phyloP scores from a whole-genome alignment of 2,329 filamentous ascomycete species.

The Cladosporium sp. region DNA sequence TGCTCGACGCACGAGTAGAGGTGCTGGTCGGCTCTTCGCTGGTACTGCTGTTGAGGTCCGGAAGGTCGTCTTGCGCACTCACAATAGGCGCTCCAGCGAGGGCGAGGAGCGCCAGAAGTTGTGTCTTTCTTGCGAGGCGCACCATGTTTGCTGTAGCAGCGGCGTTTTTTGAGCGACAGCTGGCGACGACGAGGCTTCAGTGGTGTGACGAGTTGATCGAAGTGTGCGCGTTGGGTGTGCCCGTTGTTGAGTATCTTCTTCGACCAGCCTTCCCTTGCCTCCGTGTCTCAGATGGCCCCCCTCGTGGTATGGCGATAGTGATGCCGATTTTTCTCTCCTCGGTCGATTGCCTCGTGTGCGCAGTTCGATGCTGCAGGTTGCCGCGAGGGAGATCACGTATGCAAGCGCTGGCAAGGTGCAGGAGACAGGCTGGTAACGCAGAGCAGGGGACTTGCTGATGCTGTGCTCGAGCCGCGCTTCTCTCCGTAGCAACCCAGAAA shows the following conservation, averaged over 20 bases:
- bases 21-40: constrained; percentile 27
- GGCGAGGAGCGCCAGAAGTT: constrained; percentile 28
- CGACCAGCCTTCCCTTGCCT: constrained; percentile 14
- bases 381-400: constrained; percentile 7
- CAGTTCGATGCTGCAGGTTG: constrained; percentile 5
- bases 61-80: constrained; percentile 32
- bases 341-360: background rate
- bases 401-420: constrained; percentile 12
- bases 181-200: background rate
- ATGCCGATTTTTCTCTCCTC: background rate
- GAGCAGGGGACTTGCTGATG: constrained; percentile 13
- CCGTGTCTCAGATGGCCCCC: background rate
- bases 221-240: background rate
- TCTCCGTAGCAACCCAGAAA: background rate
- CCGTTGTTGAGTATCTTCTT: background rate
- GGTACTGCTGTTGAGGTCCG: constrained; percentile 31
- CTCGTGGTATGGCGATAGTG: background rate
- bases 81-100: constrained; percentile 30
- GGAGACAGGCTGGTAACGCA: constrained; percentile 10
- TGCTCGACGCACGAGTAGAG: constrained; percentile 26
- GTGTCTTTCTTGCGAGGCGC: constrained; percentile 15
- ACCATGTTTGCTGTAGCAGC: constrained; percentile 1
- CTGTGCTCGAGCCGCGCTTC: background rate
- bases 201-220: constrained; percentile 3
- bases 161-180: constrained; percentile 12